A percentile compares a stretch with the other conserved stretches of the same genome.
Evolutionary conservation across 257 asterid species (phyloP).

Genomic region (Linderniella brevidens): DNA sequence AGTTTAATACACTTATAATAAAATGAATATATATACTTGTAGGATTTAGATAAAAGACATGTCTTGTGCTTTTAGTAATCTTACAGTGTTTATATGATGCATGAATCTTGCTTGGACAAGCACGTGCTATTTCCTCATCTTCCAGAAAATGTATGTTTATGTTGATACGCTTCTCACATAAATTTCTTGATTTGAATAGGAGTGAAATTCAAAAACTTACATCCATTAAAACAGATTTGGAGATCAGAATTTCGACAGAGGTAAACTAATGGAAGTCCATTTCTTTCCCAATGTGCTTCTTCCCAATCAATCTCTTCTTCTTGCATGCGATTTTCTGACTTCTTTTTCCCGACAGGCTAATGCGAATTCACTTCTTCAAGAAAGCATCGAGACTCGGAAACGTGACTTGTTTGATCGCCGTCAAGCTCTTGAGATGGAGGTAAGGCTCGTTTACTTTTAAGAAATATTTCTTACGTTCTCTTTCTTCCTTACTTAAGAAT

Average conservation of each 20-base stretch:
- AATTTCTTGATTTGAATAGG: slow-evolving; percentile 26
- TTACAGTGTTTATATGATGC: too few relatives aligned
- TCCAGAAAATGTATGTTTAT: too few relatives aligned
- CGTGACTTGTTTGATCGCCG: slow-evolving; percentile 59
- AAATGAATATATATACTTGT: too few relatives aligned
- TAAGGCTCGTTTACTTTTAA: slow-evolving; percentile 13
- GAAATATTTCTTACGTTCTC: background rate
- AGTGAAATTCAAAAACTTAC: slow-evolving; percentile 52
- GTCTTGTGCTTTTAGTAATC: too few relatives aligned
- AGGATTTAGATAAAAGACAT: too few relatives aligned
- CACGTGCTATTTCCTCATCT: too few relatives aligned
- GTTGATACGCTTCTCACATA: slow-evolving; percentile 2
- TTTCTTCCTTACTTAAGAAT: background rate
- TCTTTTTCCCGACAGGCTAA: slow-evolving; percentile 24
- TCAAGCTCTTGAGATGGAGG: slow-evolving; percentile 75
- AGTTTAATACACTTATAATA: slow-evolving; percentile 22
- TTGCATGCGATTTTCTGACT: slow-evolving; percentile 7
- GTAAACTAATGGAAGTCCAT: slow-evolving; percentile 19
- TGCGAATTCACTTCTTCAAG: slow-evolving; percentile 38
- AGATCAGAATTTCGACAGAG: slow-evolving; percentile 48
- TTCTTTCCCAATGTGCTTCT: slow-evolving; percentile 6
- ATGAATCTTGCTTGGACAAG: too few relatives aligned
- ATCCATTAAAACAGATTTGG: slow-evolving; percentile 39
- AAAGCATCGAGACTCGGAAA: slow-evolving; percentile 48
- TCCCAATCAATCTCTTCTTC: background rate